Evolutionary conservation across 2,329 filamentous ascomycete species (phyloP).

Genomic region (Thermothelomyces thermophilus): DNA sequence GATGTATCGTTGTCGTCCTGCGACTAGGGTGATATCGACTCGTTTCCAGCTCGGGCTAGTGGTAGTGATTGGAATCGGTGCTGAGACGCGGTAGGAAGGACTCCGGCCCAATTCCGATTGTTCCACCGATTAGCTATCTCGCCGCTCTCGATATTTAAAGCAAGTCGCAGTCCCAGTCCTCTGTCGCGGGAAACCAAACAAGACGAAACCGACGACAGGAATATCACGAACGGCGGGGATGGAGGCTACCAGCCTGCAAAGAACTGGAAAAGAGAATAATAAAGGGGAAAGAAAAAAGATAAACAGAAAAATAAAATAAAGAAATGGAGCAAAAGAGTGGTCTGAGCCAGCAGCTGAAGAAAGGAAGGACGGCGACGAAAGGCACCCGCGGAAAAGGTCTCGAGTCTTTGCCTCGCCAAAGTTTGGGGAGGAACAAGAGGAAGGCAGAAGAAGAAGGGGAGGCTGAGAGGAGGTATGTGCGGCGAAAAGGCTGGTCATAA

Average conservation of each 20-base stretch:
- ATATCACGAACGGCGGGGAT: no score
- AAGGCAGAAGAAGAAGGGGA: slow-evolving; percentile 23
- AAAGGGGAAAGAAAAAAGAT: slow-evolving; percentile 25
- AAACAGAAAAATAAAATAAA: neutral
- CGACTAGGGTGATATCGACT: slow-evolving; percentile 37
- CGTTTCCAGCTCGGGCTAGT: slow-evolving; percentile 15
- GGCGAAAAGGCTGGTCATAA: slow-evolving; percentile 23
- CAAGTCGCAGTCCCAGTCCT: slow-evolving; percentile 6
- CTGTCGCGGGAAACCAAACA: slow-evolving; percentile 3
- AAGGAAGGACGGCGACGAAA: slow-evolving; percentile 35
- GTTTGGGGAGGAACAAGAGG: slow-evolving; percentile 31
- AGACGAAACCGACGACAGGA: slow-evolving; percentile 10
- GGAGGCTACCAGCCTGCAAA: no score
- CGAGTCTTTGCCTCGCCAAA: slow-evolving; percentile 41
- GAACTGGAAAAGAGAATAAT: neutral
- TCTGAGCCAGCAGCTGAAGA: slow-evolving; percentile 56
- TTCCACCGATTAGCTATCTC: slow-evolving; percentile 1
- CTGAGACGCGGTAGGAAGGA: slow-evolving; percentile 11
- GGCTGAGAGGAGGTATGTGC: slow-evolving; percentile 19
- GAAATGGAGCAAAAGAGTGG: slow-evolving; percentile 36
- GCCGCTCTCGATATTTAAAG: slow-evolving; percentile 13
- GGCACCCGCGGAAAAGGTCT: slow-evolving; percentile 32
- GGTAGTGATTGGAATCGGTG: neutral
- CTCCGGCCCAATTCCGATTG: neutral
- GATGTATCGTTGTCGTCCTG: slow-evolving; percentile 47